Conservation (phyloP, 73 alveolate genomes). For the Paramecium sexaurelia region DNA sequence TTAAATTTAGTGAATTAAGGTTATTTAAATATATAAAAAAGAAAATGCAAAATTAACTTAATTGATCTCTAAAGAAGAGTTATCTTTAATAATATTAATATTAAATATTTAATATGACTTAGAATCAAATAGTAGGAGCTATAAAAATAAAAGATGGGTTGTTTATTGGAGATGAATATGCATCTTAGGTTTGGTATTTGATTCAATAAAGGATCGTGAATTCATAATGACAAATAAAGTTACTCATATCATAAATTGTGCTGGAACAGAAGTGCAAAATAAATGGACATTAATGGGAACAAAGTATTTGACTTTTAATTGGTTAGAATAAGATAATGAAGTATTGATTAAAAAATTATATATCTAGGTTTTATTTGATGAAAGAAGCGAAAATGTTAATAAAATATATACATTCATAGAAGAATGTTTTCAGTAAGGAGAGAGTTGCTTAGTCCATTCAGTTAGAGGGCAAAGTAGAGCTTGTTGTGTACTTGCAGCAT, state of each 20-base stretch:
- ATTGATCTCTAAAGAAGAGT: neutral
- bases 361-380: constrained; percentile 83
- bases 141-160: constrained; percentile 88
- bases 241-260: constrained; percentile 95
- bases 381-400: constrained; percentile 89
- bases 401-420: constrained; percentile 95
- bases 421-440: constrained; percentile 93
- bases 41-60: neutral
- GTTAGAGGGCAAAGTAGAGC: constrained; percentile 97
- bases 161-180: constrained; percentile 90
- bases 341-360: constrained; percentile 37
- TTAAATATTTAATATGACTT: constrained; percentile 29
- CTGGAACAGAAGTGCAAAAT: constrained; percentile 92
- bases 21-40: too few species aligned
- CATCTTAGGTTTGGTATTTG: constrained; percentile 74
- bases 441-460: constrained; percentile 97
- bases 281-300: constrained; percentile 96
- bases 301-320: constrained; percentile 87
- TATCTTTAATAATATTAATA: neutral
- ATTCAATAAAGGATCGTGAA: constrained; percentile 82
- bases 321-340: constrained; percentile 94
- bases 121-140: constrained; percentile 85
- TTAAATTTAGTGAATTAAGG: neutral
- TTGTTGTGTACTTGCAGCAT: constrained; percentile 91
- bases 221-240: constrained; percentile 95